Evolutionary conservation across 768 basidiomycete genomes (phyloP).

Genomic region (Boletus edulis): DNA sequence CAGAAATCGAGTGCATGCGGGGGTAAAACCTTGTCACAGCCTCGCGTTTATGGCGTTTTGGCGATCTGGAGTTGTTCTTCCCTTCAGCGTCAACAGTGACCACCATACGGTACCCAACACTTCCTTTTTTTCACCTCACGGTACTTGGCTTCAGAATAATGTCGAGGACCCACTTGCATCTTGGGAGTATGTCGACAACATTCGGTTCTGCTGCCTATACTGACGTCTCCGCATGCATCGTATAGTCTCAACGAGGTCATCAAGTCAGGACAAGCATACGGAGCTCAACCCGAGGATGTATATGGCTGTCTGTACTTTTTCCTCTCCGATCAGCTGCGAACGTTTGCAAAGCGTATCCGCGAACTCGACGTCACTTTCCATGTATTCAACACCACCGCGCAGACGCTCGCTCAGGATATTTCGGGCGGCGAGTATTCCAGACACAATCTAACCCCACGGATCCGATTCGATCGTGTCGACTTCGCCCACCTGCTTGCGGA

Average conservation of each 20-base stretch:
- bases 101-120: conserved; percentile 40
- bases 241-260: conserved; percentile 38
- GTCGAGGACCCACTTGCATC: conserved; percentile 41
- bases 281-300: conserved; percentile 39
- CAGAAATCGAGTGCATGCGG: conserved; percentile 37
- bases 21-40: conserved; percentile 41
- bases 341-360: conserved; percentile 38
- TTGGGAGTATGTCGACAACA: conserved; percentile 41
- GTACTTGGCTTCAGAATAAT: conserved; percentile 39
- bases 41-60: conserved; percentile 39
- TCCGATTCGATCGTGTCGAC: conserved; percentile 43
- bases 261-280: conserved; percentile 34
- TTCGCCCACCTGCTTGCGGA: conserved; percentile 40
- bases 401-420: conserved; percentile 40
- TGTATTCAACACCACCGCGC: conserved; percentile 34
- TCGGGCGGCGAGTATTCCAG: conserved; percentile 11
- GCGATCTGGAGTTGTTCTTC: conserved; percentile 42
- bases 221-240: conserved; percentile 3
- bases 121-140: conserved; percentile 42
- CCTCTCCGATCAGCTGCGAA: conserved; percentile 37
- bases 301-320: conserved; percentile 50
- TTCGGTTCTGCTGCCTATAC: neutral
- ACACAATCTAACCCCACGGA: conserved; percentile 25
- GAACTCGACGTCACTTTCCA: conserved; percentile 35
- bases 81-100: conserved; percentile 38